A percentile compares a stretch with the other conserved stretches of the same genome.
Evolutionary conservation across 2,329 filamentous ascomycete species (phyloP).

Genomic region (Pseudogymnoascus sp.): DNA sequence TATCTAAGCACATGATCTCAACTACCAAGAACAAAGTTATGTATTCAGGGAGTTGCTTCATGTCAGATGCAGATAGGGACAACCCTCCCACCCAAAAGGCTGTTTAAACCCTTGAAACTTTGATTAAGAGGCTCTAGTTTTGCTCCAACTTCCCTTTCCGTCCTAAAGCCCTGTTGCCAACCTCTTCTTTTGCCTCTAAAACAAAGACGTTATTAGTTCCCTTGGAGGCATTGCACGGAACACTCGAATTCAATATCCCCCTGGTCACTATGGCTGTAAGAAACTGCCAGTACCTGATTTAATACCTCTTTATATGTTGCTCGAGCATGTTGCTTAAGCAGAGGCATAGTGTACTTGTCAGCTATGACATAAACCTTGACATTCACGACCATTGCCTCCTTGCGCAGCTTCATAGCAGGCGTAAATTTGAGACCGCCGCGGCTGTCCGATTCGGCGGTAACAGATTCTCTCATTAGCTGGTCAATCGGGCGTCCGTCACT

Average conservation of each 20-base stretch:
- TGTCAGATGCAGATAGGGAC: too few relatives aligned
- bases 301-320: background rate
- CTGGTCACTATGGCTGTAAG: too few relatives aligned
- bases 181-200: background rate
- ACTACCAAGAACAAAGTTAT: too few relatives aligned
- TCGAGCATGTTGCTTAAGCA: background rate
- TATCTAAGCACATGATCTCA: too few relatives aligned
- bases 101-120: too few relatives aligned
- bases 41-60: too few relatives aligned
- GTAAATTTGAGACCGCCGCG: background rate
- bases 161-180: background rate
- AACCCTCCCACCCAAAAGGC: too few relatives aligned
- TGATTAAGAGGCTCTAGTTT: too few relatives aligned
- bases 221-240: background rate
- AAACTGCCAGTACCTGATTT: background rate
- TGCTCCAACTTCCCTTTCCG: background rate
- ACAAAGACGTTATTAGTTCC: background rate
- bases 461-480: background rate
- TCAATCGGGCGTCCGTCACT: background rate
- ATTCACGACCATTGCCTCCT: background rate
- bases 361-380: background rate
- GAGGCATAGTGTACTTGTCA: background rate
- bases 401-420: background rate
- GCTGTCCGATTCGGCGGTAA: background rate
- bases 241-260: background rate